Percentiles rank a stretch among this genome's conserved stretches.
Conservation (phyloP, 306 rosid species). For the Prunus davidiana region DNA sequence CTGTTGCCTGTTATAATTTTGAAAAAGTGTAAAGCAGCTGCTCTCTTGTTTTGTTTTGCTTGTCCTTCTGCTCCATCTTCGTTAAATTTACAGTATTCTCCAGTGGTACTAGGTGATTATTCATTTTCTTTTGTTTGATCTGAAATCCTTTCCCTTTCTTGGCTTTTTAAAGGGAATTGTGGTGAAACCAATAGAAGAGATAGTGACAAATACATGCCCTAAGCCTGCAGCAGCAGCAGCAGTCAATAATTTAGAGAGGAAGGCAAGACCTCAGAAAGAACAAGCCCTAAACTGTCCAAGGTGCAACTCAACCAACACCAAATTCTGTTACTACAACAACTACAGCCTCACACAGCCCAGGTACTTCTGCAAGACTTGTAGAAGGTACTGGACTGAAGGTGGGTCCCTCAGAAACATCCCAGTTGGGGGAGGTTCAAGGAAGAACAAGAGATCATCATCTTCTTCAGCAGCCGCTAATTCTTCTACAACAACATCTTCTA, state of each 20-base stretch:
- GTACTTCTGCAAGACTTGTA: slow-evolving; percentile 80
- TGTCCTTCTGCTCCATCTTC: slow-evolving; percentile 15
- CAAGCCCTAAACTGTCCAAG: slow-evolving; percentile 78
- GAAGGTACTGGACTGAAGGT: slow-evolving; percentile 93
- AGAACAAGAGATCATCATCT: slow-evolving; percentile 63
- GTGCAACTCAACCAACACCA: slow-evolving; percentile 77
- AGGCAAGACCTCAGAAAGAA: slow-evolving; percentile 56
- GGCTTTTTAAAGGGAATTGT: slow-evolving; percentile 49
- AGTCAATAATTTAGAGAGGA: slow-evolving; percentile 29
- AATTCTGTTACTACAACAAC: slow-evolving; percentile 87
- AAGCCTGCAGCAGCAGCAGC: slow-evolving; percentile 19
- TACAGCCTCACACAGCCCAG: slow-evolving; percentile 85
- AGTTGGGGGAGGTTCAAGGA: slow-evolving; percentile 81
- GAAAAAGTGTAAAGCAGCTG: slow-evolving; percentile 25
- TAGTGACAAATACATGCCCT: slow-evolving; percentile 38
- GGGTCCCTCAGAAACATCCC: slow-evolving; percentile 86
- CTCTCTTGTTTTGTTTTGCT: slow-evolving; percentile 24
- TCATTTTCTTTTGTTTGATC: slow-evolving; percentile 8
- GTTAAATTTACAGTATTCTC: slow-evolving; percentile 4
- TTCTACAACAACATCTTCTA: slow-evolving; percentile 12
- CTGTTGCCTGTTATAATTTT: slow-evolving; percentile 6
- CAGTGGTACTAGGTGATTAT: no score
- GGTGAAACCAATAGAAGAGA: slow-evolving; percentile 64
- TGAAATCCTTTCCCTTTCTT: neutral
- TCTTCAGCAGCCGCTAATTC: slow-evolving; percentile 10